Percentiles rank a stretch among this genome's conserved stretches.
Conservation (phyloP, 2,329 filamentous ascomycete species). For the Plectosphaerella plurivora region DNA sequence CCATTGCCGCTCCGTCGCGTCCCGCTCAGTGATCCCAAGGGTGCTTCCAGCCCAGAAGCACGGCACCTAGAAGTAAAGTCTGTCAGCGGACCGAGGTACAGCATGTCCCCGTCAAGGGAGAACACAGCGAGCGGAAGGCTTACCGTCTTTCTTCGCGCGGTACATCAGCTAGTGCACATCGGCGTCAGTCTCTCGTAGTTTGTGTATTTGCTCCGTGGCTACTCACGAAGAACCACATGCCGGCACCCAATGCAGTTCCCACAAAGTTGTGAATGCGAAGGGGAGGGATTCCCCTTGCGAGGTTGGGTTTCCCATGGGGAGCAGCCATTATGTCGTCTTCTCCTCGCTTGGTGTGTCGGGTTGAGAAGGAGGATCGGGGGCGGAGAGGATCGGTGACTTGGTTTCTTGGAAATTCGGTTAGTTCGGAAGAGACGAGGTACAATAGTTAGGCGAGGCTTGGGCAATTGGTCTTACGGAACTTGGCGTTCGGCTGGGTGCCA, state of each 20-base stretch:
- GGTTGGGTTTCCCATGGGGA: conserved; percentile 22
- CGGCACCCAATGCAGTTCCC: conserved; percentile 82
- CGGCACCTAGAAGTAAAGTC: conserved; percentile 49
- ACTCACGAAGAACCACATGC: conserved; percentile 99
- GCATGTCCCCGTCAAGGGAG: neutral
- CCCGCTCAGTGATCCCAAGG: conserved; percentile 82
- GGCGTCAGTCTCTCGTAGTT: neutral
- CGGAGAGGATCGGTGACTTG: neutral
- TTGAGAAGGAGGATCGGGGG: neutral
- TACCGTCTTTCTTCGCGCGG: conserved; percentile 91
- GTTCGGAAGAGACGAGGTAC: too few relatives aligned
- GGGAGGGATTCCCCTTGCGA: conserved; percentile 1
- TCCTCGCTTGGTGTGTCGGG: neutral
- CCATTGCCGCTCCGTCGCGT: neutral
- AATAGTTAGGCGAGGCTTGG: too few relatives aligned
- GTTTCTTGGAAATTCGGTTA: too few relatives aligned
- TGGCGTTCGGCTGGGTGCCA: too few relatives aligned
- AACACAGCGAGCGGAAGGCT: conserved; percentile 8
- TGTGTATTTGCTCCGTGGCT: neutral
- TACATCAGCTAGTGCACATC: conserved; percentile 71
- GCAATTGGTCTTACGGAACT: too few relatives aligned
- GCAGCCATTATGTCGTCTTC: conserved; percentile 16
- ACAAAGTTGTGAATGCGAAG: conserved; percentile 70
- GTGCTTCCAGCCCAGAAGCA: conserved; percentile 88
- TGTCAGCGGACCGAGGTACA: neutral